Evolutionary conservation across 1,284 basidiomycete species (phyloP), one percentile per base, ranked within the genome.

Genomic region (Fomitopsis palustris): DNA sequence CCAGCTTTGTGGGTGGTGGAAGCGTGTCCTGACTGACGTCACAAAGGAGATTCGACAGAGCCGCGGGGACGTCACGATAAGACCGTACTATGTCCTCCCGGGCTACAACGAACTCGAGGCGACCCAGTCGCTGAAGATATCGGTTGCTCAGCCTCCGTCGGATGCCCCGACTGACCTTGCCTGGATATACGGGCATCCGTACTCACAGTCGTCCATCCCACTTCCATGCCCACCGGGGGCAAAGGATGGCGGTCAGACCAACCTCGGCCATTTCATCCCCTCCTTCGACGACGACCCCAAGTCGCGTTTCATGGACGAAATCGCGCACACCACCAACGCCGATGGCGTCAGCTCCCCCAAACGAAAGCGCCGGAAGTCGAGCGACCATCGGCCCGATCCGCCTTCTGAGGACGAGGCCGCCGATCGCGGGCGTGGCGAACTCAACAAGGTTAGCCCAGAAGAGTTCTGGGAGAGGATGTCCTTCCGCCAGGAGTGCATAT

Each of bases 381-480:
- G 57, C 16, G 68, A 61, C 29, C 31, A 60, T 16, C 25, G 31
- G 2, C 27, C 58, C 23, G 47, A 41, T 2, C 21, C 37, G 12
- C 29, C 12, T 12, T 37, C 53, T 1, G 66, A 72, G 21, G 61
- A 64, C 23, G 64, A 62, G 42, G 64, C 64, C 33, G 62, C 63
- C 29, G 62, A 63, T 14, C 65, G 63, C 6, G 38, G n/a, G 16
- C 49, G 62, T 29, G 85, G 82, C 47, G 83, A 87, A 67, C 74
- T 90, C 51, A 73, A 70, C 21, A 80, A 78, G 63, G 86, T 89
- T 61, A 71, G 77, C 0, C 69, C 83, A 31, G 88, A 88, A 54
- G 94, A 96, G 70, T 98, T 95, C 74, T 96, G 94, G 92, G 93
- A 95, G 73, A 81, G 93, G 16, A 95, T 98, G 90, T 93, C 90